Percentiles rank a stretch among this genome's conserved stretches.
phyloP scores from a whole-genome alignment of 2,329 filamentous ascomycete genomes.

The Epichloe gansuensis region DNA sequence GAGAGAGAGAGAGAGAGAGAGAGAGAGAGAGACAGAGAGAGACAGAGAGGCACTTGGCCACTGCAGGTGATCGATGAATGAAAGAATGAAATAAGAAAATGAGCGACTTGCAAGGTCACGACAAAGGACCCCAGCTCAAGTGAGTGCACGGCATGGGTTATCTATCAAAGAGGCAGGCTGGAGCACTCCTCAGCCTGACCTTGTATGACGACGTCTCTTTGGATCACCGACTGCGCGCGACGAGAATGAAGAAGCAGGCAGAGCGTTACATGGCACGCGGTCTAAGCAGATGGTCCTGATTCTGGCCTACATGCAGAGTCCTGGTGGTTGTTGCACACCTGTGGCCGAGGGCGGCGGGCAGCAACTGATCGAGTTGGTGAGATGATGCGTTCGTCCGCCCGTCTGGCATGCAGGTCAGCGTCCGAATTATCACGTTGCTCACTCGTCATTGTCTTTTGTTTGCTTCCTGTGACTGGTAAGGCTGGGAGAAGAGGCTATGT shows the following conservation, averaged over 20 bases:
- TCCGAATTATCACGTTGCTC: not conserved
- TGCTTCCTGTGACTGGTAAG: not conserved
- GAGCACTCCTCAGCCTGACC: not conserved
- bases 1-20: not conserved
- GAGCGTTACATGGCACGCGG: slow-evolving; percentile 5
- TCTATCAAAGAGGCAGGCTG: not conserved
- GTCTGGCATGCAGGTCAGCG: not conserved
- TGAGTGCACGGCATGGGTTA: slow-evolving; percentile 5
- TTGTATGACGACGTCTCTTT: not conserved
- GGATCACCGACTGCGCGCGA: not conserved
- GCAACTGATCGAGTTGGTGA: not conserved
- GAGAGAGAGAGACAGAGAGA: not conserved
- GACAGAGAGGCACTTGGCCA: not conserved
- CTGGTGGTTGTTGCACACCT: not conserved
- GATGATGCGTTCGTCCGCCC: not conserved
- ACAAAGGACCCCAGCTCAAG: not conserved
- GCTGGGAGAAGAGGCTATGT: not conserved
- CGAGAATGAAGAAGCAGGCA: slow-evolving; percentile 1
- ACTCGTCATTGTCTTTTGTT: not conserved
- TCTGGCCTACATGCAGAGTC: not conserved
- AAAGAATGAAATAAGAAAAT: slow-evolving; percentile 2
- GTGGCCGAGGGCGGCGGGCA: slow-evolving; percentile 4
- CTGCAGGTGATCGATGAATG: slow-evolving; percentile 3
- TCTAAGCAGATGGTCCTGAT: slow-evolving; percentile 6
- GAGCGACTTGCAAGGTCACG: slow-evolving; percentile 2